These are phyloP conservation scores for Pharus latifolius DNA, from an alignment of 176 grass and related monocot genomes.

Conservation along the genomic window DNA sequence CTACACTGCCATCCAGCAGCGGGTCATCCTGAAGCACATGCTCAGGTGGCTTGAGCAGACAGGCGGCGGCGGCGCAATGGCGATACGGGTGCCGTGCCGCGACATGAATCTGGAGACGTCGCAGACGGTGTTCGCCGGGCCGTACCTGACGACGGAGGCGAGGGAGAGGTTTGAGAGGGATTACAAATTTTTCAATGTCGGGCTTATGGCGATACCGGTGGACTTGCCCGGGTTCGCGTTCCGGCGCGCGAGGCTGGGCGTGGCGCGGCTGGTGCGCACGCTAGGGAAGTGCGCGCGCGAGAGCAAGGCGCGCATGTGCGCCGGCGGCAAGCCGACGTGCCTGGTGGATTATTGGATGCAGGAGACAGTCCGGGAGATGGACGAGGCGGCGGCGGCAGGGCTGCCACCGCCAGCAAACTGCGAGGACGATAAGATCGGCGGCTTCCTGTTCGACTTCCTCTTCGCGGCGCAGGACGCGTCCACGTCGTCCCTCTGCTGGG, in stretches of 20 bases:
- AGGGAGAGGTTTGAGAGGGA: constrained; percentile 49
- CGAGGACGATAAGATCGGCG: constrained; percentile 49
- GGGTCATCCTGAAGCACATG: constrained; percentile 51
- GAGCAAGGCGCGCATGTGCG: constrained; percentile 56
- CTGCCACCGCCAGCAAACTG: constrained; percentile 17
- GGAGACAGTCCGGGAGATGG: constrained; percentile 34
- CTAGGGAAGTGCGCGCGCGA: constrained; percentile 34
- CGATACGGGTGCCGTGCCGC: constrained; percentile 60
- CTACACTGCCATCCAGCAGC: constrained; percentile 65
- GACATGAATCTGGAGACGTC: constrained; percentile 94
- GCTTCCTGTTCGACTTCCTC: constrained; percentile 73
- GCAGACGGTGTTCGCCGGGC: constrained; percentile 75
- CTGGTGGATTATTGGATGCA: constrained; percentile 92
- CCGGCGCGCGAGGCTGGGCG: constrained; percentile 51
- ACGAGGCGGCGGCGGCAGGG: constrained; percentile 27
- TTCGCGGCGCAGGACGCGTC: constrained; percentile 94
- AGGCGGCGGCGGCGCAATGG: not conserved
- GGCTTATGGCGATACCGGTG: constrained; percentile 67
- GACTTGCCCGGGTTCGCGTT: constrained; percentile 82
- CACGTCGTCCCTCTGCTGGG: constrained; percentile 82
- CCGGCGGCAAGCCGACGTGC: constrained; percentile 59
- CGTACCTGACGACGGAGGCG: constrained; percentile 41
- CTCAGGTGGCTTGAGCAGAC: constrained; percentile 31
- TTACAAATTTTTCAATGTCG: constrained; percentile 78
- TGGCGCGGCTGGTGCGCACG: constrained; percentile 49